phyloP scores from a whole-genome alignment of 768 basidiomycete genomes.

The Tephrocybe sp. region DNA sequence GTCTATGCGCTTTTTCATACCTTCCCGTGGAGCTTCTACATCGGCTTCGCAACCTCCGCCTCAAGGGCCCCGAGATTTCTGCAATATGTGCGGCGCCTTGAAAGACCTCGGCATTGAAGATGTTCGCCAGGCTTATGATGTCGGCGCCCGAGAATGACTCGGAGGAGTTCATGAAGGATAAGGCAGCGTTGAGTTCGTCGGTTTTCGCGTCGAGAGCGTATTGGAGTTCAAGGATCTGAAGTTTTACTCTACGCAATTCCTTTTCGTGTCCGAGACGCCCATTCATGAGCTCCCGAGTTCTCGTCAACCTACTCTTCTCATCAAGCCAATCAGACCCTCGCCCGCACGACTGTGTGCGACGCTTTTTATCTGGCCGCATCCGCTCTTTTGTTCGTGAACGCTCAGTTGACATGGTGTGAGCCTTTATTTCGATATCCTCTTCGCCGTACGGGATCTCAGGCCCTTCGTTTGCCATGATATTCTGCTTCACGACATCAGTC shows the following conservation, averaged over 20 bases:
- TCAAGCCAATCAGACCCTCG: too few relatives aligned
- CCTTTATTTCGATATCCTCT: background rate
- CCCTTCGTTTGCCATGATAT: background rate
- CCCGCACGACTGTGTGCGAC: too few relatives aligned
- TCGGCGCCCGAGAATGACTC: conserved; percentile 50
- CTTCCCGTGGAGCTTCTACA: background rate
- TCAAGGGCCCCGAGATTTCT: conserved; percentile 35
- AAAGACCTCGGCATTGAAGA: conserved; percentile 50
- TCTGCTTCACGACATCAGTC: background rate
- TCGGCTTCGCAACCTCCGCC: conserved; percentile 9
- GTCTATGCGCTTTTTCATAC: background rate
- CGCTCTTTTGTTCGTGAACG: too few relatives aligned
- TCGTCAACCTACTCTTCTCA: too few relatives aligned
- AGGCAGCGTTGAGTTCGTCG: conserved; percentile 49
- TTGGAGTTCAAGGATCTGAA: conserved; percentile 14
- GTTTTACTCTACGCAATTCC: background rate
- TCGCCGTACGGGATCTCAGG: background rate
- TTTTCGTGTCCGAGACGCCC: background rate
- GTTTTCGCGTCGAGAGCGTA: conserved; percentile 39
- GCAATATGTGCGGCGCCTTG: conserved; percentile 52
- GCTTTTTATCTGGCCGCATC: too few relatives aligned
- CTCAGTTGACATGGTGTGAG: too few relatives aligned
- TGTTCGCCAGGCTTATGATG: conserved; percentile 43
- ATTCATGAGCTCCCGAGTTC: background rate
- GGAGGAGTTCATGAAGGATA: conserved; percentile 45